Evolutionary conservation across 192 early-diverging fungal genomes (phyloP), one percentile per base, ranked within the genome.

Genomic region (Coemansia aciculifera): DNA sequence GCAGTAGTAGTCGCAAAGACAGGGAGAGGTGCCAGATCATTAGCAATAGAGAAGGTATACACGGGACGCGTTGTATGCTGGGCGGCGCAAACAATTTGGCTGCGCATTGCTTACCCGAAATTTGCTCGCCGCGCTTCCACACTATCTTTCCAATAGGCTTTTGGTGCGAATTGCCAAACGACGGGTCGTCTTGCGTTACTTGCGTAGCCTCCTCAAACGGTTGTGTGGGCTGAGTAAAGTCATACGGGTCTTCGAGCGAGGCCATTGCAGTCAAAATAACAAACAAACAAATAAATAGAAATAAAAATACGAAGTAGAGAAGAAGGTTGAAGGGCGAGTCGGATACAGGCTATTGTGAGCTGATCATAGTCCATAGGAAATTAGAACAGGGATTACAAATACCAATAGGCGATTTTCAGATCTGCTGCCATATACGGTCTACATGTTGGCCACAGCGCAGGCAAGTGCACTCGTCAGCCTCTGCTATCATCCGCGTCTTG

Each of bases 391-490:
- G 10, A 13, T 31, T 39, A 60, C 59, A 19, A 46, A 4, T 19
- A 2, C 15, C 34, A 56, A 32, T 37, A 34, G 27, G 29, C 13
- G 15, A 31, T 36, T 13, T 17, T 62, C 38, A 70, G 57, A 43
- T 31, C 31, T 67, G 46, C 60, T 68, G 68, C 62, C 64, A 68
- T n/a, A 92, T 92, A 11, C 64, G 63, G 12, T 84, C 80, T 5
- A 96, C 85, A 36, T 80, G 80, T 37, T 83, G 71, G 21, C 92
- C 92, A 72, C 95, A 95, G 13, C 93, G 85, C 79, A 91, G 75
- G 71, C 94, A 95, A 40, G 84, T 66, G 85, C 89, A 94, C 39
- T 89, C 88, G 37, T 79, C 78, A 34, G 86, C 91, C 64, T 90
- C 89, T 17, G 91, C 79, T 65, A 90, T 85, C 79, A 92, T 85